Conservation (phyloP, 768 basidiomycete genomes). For the Podaxis sp. region DNA sequence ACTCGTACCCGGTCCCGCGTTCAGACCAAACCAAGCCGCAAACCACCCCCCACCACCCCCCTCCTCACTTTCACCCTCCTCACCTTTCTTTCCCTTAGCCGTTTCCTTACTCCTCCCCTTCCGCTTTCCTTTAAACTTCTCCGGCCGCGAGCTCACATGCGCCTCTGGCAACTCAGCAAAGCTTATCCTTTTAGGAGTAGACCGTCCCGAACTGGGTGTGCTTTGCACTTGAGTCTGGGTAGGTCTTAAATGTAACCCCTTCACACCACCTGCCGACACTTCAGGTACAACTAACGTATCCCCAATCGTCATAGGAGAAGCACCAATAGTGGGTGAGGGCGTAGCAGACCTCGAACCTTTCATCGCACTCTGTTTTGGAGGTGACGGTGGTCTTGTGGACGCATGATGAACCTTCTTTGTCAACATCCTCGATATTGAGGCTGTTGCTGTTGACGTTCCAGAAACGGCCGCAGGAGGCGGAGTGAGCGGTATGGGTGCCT, state of each 20-base stretch:
- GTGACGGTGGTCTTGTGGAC: slow-evolving; percentile 59
- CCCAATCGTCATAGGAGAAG: slow-evolving; percentile 21
- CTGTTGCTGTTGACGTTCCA: slow-evolving; percentile 72
- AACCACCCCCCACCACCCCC: slow-evolving; percentile 17
- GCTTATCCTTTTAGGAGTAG: slow-evolving; percentile 72
- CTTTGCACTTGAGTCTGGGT: slow-evolving; percentile 20
- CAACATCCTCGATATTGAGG: slow-evolving; percentile 72
- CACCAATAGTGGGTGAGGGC: slow-evolving; percentile 1
- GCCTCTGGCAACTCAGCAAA: slow-evolving; percentile 74
- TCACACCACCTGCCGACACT: slow-evolving; percentile 14
- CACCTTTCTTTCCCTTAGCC: slow-evolving; percentile 1
- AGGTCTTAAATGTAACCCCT: background rate
- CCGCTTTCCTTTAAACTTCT: slow-evolving; percentile 29
- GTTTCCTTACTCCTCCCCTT: slow-evolving; percentile 16
- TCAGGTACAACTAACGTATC: slow-evolving; percentile 18
- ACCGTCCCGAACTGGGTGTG: slow-evolving; percentile 41
- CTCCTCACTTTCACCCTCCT: slow-evolving; percentile 19
- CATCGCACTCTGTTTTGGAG: slow-evolving; percentile 45
- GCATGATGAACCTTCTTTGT: slow-evolving; percentile 55
- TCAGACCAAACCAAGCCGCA: slow-evolving; percentile 16
- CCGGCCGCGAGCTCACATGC: slow-evolving; percentile 37
- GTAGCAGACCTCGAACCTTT: slow-evolving; percentile 23
- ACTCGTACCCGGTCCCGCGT: slow-evolving; percentile 11
- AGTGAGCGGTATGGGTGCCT: slow-evolving; percentile 41
- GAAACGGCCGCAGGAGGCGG: slow-evolving; percentile 49